Evolutionary conservation across 164 flowering plant genomes (phyloP).

Genomic region (Magnolia kwangsiensis): DNA sequence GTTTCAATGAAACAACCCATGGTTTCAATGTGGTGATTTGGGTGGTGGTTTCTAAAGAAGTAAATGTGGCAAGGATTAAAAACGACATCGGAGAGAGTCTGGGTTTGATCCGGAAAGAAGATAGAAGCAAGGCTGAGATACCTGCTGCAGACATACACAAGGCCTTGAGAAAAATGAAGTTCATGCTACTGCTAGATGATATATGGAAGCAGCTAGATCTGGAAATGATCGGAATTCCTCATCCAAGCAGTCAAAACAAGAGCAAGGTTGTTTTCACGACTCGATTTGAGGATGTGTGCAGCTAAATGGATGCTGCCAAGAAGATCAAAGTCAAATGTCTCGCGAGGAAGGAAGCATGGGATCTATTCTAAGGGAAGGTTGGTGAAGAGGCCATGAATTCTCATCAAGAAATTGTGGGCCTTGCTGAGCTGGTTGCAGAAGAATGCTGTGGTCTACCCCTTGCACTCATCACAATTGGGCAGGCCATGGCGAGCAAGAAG

Average conservation of each 20-base stretch:
- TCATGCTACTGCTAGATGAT: slow-evolving; percentile 12
- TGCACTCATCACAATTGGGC: slow-evolving; percentile 1
- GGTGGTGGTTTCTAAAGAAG: background rate
- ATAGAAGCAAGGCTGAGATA: background rate
- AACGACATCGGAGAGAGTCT: background rate
- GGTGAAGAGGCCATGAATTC: background rate
- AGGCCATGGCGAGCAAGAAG: no score
- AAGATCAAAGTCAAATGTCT: slow-evolving; percentile 6
- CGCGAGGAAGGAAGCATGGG: slow-evolving; percentile 4
- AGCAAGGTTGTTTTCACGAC: slow-evolving; percentile 12
- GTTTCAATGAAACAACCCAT: background rate
- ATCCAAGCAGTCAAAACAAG: background rate
- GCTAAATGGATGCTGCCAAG: slow-evolving; percentile 4
- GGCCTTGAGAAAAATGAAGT: slow-evolving; percentile 4
- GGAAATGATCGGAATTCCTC: background rate
- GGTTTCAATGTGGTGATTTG: slow-evolving; percentile 4
- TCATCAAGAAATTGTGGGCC: background rate
- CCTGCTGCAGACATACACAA: background rate
- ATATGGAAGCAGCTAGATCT: slow-evolving; percentile 13
- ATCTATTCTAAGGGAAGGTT: slow-evolving; percentile 5
- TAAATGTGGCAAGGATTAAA: background rate
- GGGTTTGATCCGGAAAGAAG: background rate
- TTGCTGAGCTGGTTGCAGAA: slow-evolving; percentile 2
- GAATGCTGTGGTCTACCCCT: slow-evolving; percentile 14
- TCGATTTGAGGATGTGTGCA: background rate